Conservation (phyloP, 768 basidiomycete genomes). For the Boletus huronensis region DNA sequence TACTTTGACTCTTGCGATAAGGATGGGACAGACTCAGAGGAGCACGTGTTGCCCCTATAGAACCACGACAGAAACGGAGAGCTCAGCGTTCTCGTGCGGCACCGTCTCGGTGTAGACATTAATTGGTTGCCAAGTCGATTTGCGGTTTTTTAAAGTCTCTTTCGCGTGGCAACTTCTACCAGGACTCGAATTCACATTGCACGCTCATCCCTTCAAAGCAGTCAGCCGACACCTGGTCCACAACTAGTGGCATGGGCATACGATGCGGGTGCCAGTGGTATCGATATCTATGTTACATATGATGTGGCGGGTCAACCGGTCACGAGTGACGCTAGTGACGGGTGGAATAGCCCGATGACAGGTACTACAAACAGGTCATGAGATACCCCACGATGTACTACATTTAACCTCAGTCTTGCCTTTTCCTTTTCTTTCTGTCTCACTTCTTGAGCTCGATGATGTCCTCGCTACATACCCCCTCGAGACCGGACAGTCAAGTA, state of each 20-base stretch:
- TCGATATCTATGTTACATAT: too few relatives aligned
- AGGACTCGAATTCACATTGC: not conserved
- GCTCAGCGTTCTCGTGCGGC: not conserved
- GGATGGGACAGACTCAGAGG: not conserved
- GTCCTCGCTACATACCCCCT: slow-evolving; percentile 9
- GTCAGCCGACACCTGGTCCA: not conserved
- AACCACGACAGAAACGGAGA: not conserved
- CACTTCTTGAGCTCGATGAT: not conserved
- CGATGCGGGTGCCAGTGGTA: too few relatives aligned
- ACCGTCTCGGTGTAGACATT: not conserved
- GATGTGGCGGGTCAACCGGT: too few relatives aligned
- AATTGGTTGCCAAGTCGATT: not conserved
- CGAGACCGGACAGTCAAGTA: slow-evolving; percentile 20
- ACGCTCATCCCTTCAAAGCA: not conserved
- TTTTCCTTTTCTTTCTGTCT: not conserved
- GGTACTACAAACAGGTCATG: not conserved
- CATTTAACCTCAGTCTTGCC: not conserved
- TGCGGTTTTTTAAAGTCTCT: not conserved
- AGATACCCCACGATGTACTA: not conserved
- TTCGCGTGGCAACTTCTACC: not conserved
- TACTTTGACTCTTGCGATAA: not conserved
- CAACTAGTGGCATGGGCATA: not conserved
- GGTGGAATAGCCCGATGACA: not conserved
- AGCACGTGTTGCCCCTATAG: not conserved
- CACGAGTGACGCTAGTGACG: too few relatives aligned